Evolutionary conservation across 768 basidiomycete species (phyloP).

Genomic region (Lanmaoa pseudosensibilis): DNA sequence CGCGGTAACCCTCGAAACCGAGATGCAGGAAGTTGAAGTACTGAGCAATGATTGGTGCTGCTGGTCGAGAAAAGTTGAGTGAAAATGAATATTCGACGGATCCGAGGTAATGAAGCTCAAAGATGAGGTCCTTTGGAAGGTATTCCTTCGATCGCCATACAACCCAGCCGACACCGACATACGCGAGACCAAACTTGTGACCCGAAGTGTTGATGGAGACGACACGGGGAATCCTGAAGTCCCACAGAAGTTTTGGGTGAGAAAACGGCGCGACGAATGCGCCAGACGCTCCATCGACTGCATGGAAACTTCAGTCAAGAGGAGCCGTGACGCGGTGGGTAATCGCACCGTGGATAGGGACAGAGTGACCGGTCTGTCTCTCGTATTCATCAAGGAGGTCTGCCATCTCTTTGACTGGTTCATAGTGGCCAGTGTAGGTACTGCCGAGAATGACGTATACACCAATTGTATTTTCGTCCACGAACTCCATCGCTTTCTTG

Average conservation of each 20-base stretch:
- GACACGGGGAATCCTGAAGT: conserved; percentile 59
- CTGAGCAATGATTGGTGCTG: conserved; percentile 60
- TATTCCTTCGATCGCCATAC: conserved; percentile 56
- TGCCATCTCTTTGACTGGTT: conserved; percentile 84
- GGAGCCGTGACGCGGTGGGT: conserved; percentile 25
- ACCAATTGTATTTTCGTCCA: conserved; percentile 74
- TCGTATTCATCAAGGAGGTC: conserved; percentile 65
- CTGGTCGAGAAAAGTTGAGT: conserved; percentile 60
- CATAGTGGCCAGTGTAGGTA: conserved; percentile 61
- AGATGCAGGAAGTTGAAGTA: conserved; percentile 66
- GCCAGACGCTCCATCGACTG: conserved; percentile 60
- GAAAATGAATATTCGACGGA: conserved; percentile 75
- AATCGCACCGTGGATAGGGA: conserved; percentile 42
- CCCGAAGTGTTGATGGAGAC: conserved; percentile 60
- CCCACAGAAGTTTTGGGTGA: conserved; percentile 54
- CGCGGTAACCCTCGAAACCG: conserved; percentile 54
- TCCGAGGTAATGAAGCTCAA: conserved; percentile 54
- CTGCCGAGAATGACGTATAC: conserved; percentile 62
- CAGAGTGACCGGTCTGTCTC: conserved; percentile 40
- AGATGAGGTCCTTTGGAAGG: conserved; percentile 70
- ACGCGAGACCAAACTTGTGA: conserved; percentile 60
- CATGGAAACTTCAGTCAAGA: conserved; percentile 3
- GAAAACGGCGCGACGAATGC: conserved; percentile 66
- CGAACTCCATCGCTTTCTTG: conserved; percentile 58
- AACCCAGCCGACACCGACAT: conserved; percentile 64